Evolutionary conservation across 169 alveolate species (phyloP).

Genomic region (Eimeria sp.): DNA sequence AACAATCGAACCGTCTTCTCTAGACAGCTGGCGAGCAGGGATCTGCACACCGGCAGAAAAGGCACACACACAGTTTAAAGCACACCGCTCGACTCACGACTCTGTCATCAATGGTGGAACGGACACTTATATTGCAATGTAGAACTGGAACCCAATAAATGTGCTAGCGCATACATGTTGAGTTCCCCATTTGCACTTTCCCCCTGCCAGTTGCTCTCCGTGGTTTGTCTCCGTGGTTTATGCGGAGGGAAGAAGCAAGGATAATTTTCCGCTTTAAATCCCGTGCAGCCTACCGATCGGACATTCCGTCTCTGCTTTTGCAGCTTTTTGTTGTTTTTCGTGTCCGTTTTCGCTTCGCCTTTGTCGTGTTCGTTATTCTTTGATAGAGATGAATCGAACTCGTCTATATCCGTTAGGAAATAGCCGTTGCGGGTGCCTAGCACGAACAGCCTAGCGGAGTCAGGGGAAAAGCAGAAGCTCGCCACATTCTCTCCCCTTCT

Average conservation of each 20-base stretch:
- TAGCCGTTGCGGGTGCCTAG: conserved; percentile 63
- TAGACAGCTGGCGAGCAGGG: conserved; percentile 34
- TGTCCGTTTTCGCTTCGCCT: background rate
- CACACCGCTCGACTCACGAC: no score
- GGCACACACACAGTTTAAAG: no score
- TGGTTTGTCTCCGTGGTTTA: background rate
- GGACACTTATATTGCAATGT: no score
- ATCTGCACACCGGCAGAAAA: conserved; percentile 21
- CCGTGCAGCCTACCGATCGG: conserved; percentile 11
- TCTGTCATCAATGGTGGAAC: no score
- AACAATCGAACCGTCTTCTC: conserved; percentile 26
- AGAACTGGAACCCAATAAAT: background rate
- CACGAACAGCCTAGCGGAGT: conserved; percentile 18
- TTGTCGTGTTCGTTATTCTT: background rate
- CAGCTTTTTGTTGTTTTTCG: background rate
- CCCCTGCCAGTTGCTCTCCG: background rate
- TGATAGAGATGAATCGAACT: background rate
- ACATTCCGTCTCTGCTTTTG: background rate
- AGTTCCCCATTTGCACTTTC: background rate
- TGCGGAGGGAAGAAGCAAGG: background rate
- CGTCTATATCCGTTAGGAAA: background rate
- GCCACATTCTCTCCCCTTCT: conserved; percentile 46
- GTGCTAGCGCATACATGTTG: background rate
- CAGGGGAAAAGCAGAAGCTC: conserved; percentile 48
- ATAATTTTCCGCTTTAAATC: background rate